Conservation (phyloP, 768 basidiomycete genomes). For the Ramaria sp. region DNA sequence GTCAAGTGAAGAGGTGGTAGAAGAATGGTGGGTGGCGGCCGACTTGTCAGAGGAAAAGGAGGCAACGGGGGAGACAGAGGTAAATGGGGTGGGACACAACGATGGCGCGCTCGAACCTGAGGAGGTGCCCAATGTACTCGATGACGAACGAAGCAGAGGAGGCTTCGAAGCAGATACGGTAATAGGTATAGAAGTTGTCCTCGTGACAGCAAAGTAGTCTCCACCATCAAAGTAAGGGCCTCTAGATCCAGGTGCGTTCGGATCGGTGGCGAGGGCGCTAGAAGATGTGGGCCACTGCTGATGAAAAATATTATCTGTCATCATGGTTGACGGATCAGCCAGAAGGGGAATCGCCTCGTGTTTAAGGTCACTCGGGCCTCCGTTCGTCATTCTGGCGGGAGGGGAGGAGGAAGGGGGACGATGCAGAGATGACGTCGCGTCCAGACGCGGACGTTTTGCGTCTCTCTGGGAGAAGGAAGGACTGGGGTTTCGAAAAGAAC, state of each 20-base stretch:
- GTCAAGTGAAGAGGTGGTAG: not conserved
- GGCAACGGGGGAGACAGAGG: slow-evolving; percentile 3
- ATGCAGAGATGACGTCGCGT: not conserved
- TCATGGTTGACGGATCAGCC: not conserved
- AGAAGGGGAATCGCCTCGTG: not conserved
- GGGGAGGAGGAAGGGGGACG: not conserved
- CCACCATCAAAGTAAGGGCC: not conserved
- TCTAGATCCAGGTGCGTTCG: not conserved
- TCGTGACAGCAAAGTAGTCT: not conserved
- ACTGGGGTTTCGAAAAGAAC: not conserved
- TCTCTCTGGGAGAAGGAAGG: not conserved
- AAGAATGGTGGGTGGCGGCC: slow-evolving; percentile 8
- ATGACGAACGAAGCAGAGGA: not conserved
- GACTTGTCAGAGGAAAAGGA: slow-evolving; percentile 10
- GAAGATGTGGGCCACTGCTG: slow-evolving; percentile 5
- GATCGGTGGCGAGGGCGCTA: not conserved
- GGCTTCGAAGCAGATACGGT: not conserved
- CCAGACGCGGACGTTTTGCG: slow-evolving; percentile 5
- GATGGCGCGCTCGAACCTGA: not conserved
- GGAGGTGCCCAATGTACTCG: not conserved
- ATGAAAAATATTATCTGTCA: not conserved
- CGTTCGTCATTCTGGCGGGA: not conserved
- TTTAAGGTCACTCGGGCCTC: not conserved
- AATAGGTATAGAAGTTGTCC: not conserved
- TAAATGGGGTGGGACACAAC: not conserved